Base-by-base conservation (phyloP, 441 rosid genomes). In the Biscutella laevigata region DNA sequence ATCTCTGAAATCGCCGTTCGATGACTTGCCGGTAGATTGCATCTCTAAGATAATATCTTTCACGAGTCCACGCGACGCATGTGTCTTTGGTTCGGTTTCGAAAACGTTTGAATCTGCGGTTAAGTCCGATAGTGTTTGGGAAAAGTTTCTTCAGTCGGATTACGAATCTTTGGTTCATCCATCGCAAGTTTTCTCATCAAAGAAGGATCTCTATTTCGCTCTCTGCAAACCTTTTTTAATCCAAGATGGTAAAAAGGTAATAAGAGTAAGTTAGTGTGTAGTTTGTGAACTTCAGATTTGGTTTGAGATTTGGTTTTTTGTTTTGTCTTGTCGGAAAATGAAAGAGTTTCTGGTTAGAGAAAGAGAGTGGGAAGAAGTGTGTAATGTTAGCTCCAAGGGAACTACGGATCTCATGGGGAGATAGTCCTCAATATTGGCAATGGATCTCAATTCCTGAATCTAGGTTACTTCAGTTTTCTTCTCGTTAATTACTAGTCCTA, bases 101-200 rank as follows among this genome's bases (percentile, higher is more conserved):
- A 66, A 67, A 4, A 2, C 51, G 7, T 84, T 78, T 32, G 67
- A 41, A 45, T 72, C 75, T 4, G n/a, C n/a, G n/a, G n/a, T n/a
- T n/a, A n/a, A n/a, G n/a, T n/a, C n/a, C n/a, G 83, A 80, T 61
- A 45, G 34, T 7, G 81, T 85, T 6, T 85, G 89, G 96, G 77
- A 71, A 5, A 53, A 59, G 13, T 80, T 81, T 54, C 67, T 83
- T 5, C 88, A 92, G 1, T 9, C 53, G 0, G 81, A 79, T 0
- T 67, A 74, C 43, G 41, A 3, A 0, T 25, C 57, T 20, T 9
- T 75, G 0, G 14, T 79, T 36, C 54, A 77, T 5, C 54, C 64
- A 3, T 39, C 57, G 1, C 52, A 43, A 17, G 7, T 4, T 7
- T 54, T 26, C 29, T 46, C 56, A 26, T 40, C 60, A 14, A 68